These are phyloP conservation scores for Carpinus viminea DNA, from an alignment of 306 rosid genomes.

Conservation along the genomic window DNA sequence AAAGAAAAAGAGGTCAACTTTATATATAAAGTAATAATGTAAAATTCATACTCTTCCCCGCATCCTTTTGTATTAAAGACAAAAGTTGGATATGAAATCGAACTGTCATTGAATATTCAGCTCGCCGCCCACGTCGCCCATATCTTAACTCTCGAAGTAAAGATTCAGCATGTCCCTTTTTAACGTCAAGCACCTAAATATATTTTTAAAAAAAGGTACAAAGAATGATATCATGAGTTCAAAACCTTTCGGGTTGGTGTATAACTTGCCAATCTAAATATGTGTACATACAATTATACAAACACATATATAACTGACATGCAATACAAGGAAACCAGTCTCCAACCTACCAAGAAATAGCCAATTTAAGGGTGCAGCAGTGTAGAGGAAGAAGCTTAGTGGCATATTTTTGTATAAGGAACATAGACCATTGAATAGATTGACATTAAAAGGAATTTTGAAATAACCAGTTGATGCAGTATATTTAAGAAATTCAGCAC, in stretches of 20 bases:
- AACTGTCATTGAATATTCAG: constrained; percentile 36
- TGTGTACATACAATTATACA: no score
- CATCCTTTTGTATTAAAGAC: constrained; percentile 46
- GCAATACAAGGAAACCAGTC: no score
- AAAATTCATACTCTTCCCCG: constrained; percentile 41
- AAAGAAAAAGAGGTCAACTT: not conserved
- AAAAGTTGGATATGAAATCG: constrained; percentile 42
- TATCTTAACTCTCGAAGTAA: constrained; percentile 45
- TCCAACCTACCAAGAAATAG: no score
- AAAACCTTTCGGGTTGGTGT: not conserved
- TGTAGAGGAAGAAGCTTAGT: no score
- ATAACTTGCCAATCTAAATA: not conserved
- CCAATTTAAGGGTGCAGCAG: no score
- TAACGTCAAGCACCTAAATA: constrained; percentile 19
- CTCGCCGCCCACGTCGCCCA: constrained; percentile 44
- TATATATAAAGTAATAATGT: not conserved
- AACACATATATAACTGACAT: no score
- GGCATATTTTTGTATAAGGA: no score
- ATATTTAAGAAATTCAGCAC: no score
- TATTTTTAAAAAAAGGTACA: not conserved
- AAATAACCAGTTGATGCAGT: no score
- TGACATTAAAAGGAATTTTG: no score
- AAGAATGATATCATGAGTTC: not conserved
- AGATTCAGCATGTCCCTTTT: constrained; percentile 35
- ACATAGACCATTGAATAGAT: no score